Evolutionary conservation across 2,329 filamentous ascomycete species (phyloP), one percentile per base, ranked within the genome.

Genomic region (Dothidotthia symphoricarpi): DNA sequence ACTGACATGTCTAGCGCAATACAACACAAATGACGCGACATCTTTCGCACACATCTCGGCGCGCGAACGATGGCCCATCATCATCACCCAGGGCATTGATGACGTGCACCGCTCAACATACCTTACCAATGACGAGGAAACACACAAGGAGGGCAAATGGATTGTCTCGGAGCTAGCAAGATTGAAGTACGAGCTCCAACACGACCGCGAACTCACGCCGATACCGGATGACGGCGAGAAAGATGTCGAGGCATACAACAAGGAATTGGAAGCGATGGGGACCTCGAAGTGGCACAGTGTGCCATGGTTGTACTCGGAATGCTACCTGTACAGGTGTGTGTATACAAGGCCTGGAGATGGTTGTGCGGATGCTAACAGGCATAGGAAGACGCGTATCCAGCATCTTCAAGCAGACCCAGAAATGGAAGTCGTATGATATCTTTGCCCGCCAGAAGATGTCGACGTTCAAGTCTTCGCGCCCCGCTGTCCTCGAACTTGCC

Each of bases 171-270:
- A 85, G 51, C 75, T 98, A 10, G 85, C 84, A 4, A 79, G 76
- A 50, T 76, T 98, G 57, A 98, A 98, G 71, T 96, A 97, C 69
- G 91, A 97, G 70, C 72, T 97, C 29, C 87, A 95, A 64, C 93
- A 98, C 63, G 83, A 96, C 67, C 81, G 89, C 28, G 73, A 80
- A 47, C 69, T 97, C 54, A 88, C 84, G 0, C 86, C 86, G 2
- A 75, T 95, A 14, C 69, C 72, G 11, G 85, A 95, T 52, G 90
- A 95, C 62, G 87, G 86, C 39, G 74, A 80, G 49, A 66, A 80
- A 9, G 89, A 96, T 55, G 80, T 96, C 19, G 76, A 76, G 11
- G 74, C 78, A 27, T 98, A 96, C 72, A 98, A 98, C 70, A 75
- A 82, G 49, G 90, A 97, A 68, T 72, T 98, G 5, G 78, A 85